Evolutionary conservation across 192 early-diverging fungal species (phyloP).

Genomic region (Oehlia diaphana): DNA sequence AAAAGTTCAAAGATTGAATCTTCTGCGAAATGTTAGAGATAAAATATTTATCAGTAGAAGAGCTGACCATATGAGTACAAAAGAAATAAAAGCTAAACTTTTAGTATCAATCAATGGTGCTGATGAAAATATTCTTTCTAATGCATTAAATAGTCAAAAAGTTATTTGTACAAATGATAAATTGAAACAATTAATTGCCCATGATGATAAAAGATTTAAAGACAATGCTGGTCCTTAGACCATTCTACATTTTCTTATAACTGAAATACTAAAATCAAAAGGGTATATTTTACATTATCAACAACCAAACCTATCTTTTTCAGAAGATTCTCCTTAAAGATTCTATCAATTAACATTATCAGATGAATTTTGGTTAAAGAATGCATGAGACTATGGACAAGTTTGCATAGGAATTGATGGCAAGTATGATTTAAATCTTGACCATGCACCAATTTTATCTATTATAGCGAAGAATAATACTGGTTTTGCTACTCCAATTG

Average conservation of each 20-base stretch:
- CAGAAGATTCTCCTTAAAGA: not conserved
- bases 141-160: not conserved
- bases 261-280: not conserved
- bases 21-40: not conserved
- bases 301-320: not conserved
- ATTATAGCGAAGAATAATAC: not conserved
- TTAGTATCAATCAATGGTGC: not conserved
- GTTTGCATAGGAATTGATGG: not conserved
- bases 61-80: not conserved
- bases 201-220: slow-evolving; percentile 1
- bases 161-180: slow-evolving; percentile 5
- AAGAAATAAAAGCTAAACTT: slow-evolving; percentile 12
- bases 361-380: not conserved
- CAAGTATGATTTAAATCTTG: not conserved
- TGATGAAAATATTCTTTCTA: not conserved
- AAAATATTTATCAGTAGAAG: not conserved
- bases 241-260: slow-evolving; percentile 9
- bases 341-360: not conserved
- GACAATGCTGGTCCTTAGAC: not conserved
- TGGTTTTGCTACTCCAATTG: not conserved
- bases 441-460: not conserved
- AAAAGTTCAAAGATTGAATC: no score
- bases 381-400: not conserved
- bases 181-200: not conserved
- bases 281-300: not conserved